phyloP scores from a whole-genome alignment of 2,329 filamentous ascomycete genomes.

The Elsinoe fawcettii region DNA sequence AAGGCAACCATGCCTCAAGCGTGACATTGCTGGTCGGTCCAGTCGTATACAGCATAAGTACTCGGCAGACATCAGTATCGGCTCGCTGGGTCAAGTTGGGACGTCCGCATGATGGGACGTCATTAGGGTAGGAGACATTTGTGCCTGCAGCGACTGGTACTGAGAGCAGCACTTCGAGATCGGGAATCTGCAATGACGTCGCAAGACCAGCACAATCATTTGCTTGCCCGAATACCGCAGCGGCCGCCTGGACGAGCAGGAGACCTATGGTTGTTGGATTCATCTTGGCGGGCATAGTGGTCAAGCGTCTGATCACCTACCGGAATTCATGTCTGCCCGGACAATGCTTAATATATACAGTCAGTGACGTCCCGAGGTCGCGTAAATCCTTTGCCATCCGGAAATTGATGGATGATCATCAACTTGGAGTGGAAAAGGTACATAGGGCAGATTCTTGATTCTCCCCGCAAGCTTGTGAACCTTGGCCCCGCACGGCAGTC shows the following conservation, averaged over 20 bases:
- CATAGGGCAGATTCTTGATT: neutral
- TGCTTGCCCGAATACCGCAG: neutral
- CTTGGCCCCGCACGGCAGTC: neutral
- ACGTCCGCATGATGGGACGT: slow-evolving; percentile 25
- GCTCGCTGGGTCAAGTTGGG: slow-evolving; percentile 25
- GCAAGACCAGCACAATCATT: neutral
- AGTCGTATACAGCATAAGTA: slow-evolving; percentile 35
- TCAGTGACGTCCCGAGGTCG: neutral
- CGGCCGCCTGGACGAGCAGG: neutral
- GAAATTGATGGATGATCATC: neutral
- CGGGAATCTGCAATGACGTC: neutral
- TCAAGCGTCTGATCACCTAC: neutral
- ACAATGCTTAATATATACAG: neutral
- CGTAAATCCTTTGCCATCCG: neutral
- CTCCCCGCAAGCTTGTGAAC: neutral
- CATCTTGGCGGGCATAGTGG: neutral
- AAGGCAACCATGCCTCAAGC: slow-evolving; percentile 40
- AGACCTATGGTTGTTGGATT: neutral
- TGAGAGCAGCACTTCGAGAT: neutral
- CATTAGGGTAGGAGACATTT: neutral
- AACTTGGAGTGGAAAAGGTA: neutral
- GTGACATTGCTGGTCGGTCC: slow-evolving; percentile 35
- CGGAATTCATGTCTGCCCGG: neutral
- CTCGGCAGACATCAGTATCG: slow-evolving; percentile 34
- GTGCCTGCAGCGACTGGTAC: neutral